A percentile compares a stretch with the other conserved stretches of the same genome.
phyloP scores from a whole-genome alignment of 2,329 filamentous ascomycete species.

The Pseudocercospora fuligena region DNA sequence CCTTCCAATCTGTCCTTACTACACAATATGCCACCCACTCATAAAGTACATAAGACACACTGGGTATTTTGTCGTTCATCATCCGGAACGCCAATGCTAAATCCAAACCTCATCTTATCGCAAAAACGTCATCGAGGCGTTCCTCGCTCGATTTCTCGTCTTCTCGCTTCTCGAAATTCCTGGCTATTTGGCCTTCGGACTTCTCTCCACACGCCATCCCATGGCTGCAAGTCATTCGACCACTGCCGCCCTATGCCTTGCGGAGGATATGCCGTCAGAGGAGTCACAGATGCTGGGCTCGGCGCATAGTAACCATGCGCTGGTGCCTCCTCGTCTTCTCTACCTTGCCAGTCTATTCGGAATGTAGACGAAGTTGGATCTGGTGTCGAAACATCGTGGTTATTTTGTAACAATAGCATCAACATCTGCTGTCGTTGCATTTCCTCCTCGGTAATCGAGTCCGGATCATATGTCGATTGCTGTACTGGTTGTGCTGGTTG shows the following conservation, averaged over 20 bases:
- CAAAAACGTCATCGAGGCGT: slow-evolving; percentile 7
- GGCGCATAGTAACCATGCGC: slow-evolving; percentile 37
- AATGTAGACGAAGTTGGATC: slow-evolving; percentile 48
- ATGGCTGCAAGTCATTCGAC: slow-evolving; percentile 34
- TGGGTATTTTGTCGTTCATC: slow-evolving; percentile 18
- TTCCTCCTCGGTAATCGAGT: slow-evolving; percentile 53
- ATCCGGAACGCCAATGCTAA: slow-evolving; percentile 10
- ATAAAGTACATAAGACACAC: slow-evolving; percentile 11
- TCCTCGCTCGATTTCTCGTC: slow-evolving; percentile 27
- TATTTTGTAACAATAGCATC: slow-evolving; percentile 47
- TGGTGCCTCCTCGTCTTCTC: slow-evolving; percentile 37
- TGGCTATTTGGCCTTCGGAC: slow-evolving; percentile 23
- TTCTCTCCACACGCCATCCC: slow-evolving; percentile 41
- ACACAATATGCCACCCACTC: not conserved
- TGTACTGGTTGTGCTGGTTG: slow-evolving; percentile 12
- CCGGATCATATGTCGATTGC: slow-evolving; percentile 37
- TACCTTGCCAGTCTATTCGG: slow-evolving; percentile 45
- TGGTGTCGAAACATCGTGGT: slow-evolving; percentile 35
- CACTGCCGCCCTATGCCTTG: slow-evolving; percentile 28
- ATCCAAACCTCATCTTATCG: not conserved
- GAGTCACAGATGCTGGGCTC: slow-evolving; percentile 20
- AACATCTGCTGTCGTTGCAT: slow-evolving; percentile 57
- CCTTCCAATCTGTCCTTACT: slow-evolving; percentile 27
- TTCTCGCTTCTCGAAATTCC: slow-evolving; percentile 26
- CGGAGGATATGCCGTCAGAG: slow-evolving; percentile 27